A percentile compares a stretch with the other conserved stretches of the same genome.
These are phyloP conservation scores for Rutstroemia sydowiana DNA, from an alignment of 2,329 filamentous ascomycete species.

Conservation along the genomic window DNA sequence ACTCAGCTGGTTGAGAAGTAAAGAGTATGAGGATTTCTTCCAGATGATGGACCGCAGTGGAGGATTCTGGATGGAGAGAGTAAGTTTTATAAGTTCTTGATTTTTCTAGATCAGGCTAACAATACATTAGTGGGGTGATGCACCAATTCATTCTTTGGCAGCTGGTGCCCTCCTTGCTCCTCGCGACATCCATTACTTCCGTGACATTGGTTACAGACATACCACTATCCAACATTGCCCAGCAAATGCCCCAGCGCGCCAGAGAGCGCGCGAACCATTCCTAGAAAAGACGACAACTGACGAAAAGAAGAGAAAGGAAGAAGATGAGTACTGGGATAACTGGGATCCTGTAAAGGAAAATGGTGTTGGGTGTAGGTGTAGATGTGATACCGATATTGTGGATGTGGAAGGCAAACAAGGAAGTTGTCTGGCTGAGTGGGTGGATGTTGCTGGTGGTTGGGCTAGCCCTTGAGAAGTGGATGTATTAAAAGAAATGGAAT, in stretches of 20 bases:
- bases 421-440: slow-evolving; percentile 92
- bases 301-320: slow-evolving; percentile 77
- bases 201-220: slow-evolving; percentile 95
- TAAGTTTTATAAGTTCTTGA: slow-evolving; percentile 39
- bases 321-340: slow-evolving; percentile 93
- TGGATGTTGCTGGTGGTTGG: slow-evolving; percentile 94
- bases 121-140: slow-evolving; percentile 78
- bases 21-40: slow-evolving; percentile 97
- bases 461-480: slow-evolving; percentile 39
- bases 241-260: slow-evolving; percentile 83
- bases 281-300: slow-evolving; percentile 75
- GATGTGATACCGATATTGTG: slow-evolving; percentile 93
- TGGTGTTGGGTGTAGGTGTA: slow-evolving; percentile 91
- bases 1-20: slow-evolving; percentile 92
- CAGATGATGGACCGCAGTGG: slow-evolving; percentile 97
- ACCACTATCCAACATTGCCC: slow-evolving; percentile 99
- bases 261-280: slow-evolving; percentile 72
- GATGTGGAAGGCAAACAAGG: slow-evolving; percentile 98
- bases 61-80: slow-evolving; percentile 98
- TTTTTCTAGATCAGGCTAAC: slow-evolving; percentile 17
- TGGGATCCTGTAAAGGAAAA: slow-evolving; percentile 88
- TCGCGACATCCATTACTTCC: slow-evolving; percentile 94
- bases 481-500: neutral
- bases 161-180: slow-evolving; percentile 79
- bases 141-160: slow-evolving; percentile 94